Base-by-base conservation (phyloP, 306 rosid species). In the Alnus rubra region DNA sequence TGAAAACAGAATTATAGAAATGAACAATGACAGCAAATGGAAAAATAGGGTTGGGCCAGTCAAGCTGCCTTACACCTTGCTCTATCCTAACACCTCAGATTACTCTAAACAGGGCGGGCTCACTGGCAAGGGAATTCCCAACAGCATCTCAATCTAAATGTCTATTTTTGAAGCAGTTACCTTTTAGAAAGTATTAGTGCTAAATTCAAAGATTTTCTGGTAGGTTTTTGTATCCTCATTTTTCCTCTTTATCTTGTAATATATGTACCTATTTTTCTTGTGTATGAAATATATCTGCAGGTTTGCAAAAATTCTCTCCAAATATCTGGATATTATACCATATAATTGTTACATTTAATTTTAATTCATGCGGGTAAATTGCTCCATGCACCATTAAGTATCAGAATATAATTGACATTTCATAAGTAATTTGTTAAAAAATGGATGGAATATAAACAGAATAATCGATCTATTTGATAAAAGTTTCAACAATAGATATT, bases 101-200 rank as follows among this genome's bases (percentile, higher is more conserved):
- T 48, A 47, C 74, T 83, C 91, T 2, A 82, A 76, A 85, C 86
- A 81, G 69, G 94, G 93, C 31, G 99, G 98, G 54, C 96, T 96
- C 82, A 86, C 91, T 33, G 99, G 96, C 5, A 96, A 89, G 85
- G 99, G 99, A 47, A 91, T 96, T n/a, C 98, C 99, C 45, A 93
- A 93, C 42, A 93, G 98, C 62, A 39, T 93, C 76, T 96, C 99
- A 1, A 96, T 96, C 39, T 95, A 76, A 81, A 69, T 31, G 44
- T 53, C 42, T 67, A 8, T 39, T 64, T 64, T 64, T 33, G 7
- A 14, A 16, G 16, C n/a, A 35, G 19, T 64, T 64, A 8, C 42
- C 5, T 64, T 64, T 7, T 33, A 64, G 70, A 14, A 39, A 33
- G 60, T 11, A 5, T 7, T 47, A 10, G 45, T 42, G 45, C 45